A percentile compares a stretch with the other conserved stretches of the same genome.
These are phyloP conservation scores for Cardamine chenopodiifolia DNA, from an alignment of 345 rosid species.

Conservation along the genomic window DNA sequence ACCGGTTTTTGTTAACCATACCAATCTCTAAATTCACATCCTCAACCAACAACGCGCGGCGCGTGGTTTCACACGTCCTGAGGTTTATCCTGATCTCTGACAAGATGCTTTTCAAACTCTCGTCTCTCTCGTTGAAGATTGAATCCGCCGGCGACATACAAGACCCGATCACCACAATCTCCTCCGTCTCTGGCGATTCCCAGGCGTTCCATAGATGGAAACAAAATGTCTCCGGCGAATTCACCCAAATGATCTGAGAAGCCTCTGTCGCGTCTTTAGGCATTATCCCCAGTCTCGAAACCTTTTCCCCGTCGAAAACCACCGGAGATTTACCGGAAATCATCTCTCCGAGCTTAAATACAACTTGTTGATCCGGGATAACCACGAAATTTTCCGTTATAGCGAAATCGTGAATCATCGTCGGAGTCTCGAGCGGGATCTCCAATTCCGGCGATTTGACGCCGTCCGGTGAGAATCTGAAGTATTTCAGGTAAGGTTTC, in stretches of 20 bases:
- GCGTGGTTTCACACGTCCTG: conserved; percentile 67
- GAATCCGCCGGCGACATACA: conserved; percentile 98
- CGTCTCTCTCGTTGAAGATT: conserved; percentile 86
- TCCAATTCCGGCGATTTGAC: conserved; percentile 73
- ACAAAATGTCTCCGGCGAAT: conserved; percentile 78
- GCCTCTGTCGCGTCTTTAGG: conserved; percentile 59
- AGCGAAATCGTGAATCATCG: conserved; percentile 96
- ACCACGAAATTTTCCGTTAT: conserved; percentile 85
- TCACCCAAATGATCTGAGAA: conserved; percentile 68
- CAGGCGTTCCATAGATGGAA: conserved; percentile 98
- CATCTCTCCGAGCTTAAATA: conserved; percentile 88
- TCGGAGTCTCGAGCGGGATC: conserved; percentile 68
- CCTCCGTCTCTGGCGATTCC: conserved; percentile 83
- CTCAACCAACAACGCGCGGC: conserved; percentile 63
- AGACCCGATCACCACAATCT: conserved; percentile 88
- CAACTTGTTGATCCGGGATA: conserved; percentile 92
- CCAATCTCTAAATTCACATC: conserved; percentile 84
- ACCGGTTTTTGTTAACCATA: conserved; percentile 81
- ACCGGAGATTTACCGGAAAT: conserved; percentile 86
- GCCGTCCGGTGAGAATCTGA: conserved; percentile 62
- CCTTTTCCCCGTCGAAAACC: conserved; percentile 71
- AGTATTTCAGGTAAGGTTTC: conserved; percentile 82
- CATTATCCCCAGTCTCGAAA: conserved; percentile 70
- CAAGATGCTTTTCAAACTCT: conserved; percentile 62
- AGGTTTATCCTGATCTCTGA: conserved; percentile 83